Evolutionary conservation across 257 asterid species (phyloP).

Genomic region (Echium plantagineum): DNA sequence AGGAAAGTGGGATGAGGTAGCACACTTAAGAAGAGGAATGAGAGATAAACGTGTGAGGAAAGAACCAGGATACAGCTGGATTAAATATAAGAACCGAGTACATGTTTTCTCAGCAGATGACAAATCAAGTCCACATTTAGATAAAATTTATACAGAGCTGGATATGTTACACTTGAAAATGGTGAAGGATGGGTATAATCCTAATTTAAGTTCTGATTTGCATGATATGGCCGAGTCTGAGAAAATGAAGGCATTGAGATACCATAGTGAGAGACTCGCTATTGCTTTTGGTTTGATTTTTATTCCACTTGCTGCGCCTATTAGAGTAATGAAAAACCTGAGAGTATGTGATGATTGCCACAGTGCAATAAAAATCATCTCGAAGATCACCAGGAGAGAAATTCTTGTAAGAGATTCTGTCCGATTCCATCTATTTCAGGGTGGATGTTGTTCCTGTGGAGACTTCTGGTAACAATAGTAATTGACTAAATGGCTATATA

Average conservation of each 20-base stretch:
- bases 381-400: constrained; percentile 34
- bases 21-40: constrained; percentile 35
- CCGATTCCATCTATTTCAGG: constrained; percentile 33
- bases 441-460: constrained; percentile 38
- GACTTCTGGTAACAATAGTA: constrained; percentile 29
- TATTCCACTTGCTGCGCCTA: constrained; percentile 19
- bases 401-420: constrained; percentile 37
- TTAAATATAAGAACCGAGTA: constrained; percentile 34
- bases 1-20: constrained; percentile 37
- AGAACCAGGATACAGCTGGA: constrained; percentile 44
- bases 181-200: constrained; percentile 39
- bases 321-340: constrained; percentile 37
- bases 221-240: constrained; percentile 28
- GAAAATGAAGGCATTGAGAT: constrained; percentile 28
- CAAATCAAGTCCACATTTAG: constrained; percentile 32
- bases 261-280: constrained; percentile 41
- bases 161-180: constrained; percentile 30
- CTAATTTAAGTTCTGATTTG: constrained; percentile 27
- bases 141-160: constrained; percentile 34
- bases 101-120: constrained; percentile 37
- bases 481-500: neutral
- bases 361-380: constrained; percentile 35
- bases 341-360: constrained; percentile 36
- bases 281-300: constrained; percentile 40
- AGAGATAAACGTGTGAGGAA: constrained; percentile 31